Percentiles rank a stretch among this genome's conserved stretches.
Evolutionary conservation across 192 early-diverging fungal species (phyloP).

Genomic region (Linnemannia schmuckeri): DNA sequence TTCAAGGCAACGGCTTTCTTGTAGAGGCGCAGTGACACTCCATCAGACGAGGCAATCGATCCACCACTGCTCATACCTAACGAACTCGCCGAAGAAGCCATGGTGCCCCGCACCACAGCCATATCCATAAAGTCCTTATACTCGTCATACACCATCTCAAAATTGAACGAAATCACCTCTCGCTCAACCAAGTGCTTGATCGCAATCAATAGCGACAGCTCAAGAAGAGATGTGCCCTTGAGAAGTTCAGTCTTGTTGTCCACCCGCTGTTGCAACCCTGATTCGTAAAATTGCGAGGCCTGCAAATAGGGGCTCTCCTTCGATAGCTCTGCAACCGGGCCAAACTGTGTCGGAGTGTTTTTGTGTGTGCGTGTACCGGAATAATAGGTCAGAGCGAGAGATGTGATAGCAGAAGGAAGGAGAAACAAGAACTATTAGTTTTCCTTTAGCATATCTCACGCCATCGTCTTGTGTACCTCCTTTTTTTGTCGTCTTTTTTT

Average conservation of each 20-base stretch:
- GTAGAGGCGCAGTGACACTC: constrained; percentile 76
- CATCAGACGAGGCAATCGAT: constrained; percentile 34
- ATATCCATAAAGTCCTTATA: constrained; percentile 87
- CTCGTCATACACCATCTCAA: constrained; percentile 95
- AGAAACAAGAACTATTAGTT: background rate
- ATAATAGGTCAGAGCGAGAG: background rate
- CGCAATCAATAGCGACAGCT: constrained; percentile 82
- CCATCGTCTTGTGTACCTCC: background rate
- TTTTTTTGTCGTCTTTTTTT: background rate
- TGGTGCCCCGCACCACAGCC: constrained; percentile 59
- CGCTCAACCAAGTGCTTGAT: constrained; percentile 79
- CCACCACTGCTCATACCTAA: constrained; percentile 34
- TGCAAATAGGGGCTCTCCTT: constrained; percentile 51
- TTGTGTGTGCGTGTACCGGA: background rate
- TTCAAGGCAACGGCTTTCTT: constrained; percentile 89
- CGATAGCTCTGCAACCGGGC: constrained; percentile 58
- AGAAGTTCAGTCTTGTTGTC: constrained; percentile 68
- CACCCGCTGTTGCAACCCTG: constrained; percentile 58
- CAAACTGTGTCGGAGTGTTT: constrained; percentile 47
- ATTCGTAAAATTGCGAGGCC: constrained; percentile 52
- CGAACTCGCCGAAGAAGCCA: constrained; percentile 29
- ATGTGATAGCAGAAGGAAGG: background rate
- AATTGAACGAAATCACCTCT: constrained; percentile 84
- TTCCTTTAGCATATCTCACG: constrained; percentile 15
- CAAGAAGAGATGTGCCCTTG: constrained; percentile 82